Evolutionary conservation across 345 rosid genomes (phyloP).

Genomic region (Syzygium aqueum): DNA sequence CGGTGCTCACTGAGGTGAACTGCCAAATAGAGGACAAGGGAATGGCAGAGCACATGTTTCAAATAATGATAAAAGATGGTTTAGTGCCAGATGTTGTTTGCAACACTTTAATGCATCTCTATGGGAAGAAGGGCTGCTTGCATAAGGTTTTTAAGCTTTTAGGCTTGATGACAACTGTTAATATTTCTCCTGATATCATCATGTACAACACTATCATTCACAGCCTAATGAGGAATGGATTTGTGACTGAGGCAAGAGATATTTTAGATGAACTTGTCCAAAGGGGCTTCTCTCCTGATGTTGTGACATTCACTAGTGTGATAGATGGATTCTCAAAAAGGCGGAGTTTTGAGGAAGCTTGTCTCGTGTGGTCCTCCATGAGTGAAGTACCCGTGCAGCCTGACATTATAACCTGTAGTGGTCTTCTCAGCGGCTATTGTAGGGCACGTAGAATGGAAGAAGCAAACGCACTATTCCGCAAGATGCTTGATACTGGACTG

Average conservation of each 20-base stretch:
- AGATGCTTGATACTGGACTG: slow-evolving; percentile 34
- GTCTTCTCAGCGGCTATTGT: slow-evolving; percentile 41
- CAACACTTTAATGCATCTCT: slow-evolving; percentile 34
- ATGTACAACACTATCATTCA: slow-evolving; percentile 39
- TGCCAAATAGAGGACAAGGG: slow-evolving; percentile 24
- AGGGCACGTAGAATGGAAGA: slow-evolving; percentile 27
- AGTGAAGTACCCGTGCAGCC: slow-evolving; percentile 28
- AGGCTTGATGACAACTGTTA: slow-evolving; percentile 30
- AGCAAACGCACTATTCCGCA: slow-evolving; percentile 27
- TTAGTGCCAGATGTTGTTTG: slow-evolving; percentile 32
- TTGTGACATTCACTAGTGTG: slow-evolving; percentile 36
- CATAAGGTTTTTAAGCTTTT: slow-evolving; percentile 36
- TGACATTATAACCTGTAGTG: slow-evolving; percentile 43
- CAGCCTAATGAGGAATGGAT: slow-evolving; percentile 35
- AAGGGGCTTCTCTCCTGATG: slow-evolving; percentile 30
- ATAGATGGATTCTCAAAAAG: slow-evolving; percentile 35
- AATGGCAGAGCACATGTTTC: slow-evolving; percentile 24
- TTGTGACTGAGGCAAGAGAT: slow-evolving; percentile 28
- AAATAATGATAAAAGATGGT: slow-evolving; percentile 14
- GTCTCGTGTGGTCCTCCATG: slow-evolving; percentile 41
- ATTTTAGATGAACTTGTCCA: slow-evolving; percentile 32
- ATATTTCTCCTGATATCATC: slow-evolving; percentile 34
- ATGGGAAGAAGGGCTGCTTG: slow-evolving; percentile 32
- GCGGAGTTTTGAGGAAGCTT: slow-evolving; percentile 39
- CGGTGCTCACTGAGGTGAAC: slow-evolving; percentile 29